A percentile compares a stretch with the other conserved stretches of the same genome.
Evolutionary conservation across 2,329 filamentous ascomycete species (phyloP).

Genomic region (Arthroderma sp.): DNA sequence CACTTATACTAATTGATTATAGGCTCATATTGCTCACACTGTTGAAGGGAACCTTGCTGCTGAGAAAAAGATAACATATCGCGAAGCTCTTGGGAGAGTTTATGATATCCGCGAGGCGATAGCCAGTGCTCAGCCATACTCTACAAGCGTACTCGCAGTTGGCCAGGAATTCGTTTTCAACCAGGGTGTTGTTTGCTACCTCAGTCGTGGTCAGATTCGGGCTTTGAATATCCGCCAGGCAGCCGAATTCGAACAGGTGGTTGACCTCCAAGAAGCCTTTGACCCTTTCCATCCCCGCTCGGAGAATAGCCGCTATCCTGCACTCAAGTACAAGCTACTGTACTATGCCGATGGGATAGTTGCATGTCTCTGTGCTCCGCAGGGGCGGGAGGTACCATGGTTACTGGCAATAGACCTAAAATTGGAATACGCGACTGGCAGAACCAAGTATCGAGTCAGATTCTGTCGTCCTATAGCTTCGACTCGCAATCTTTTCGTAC

Average conservation of each 20-base stretch:
- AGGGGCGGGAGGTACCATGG: constrained; percentile 35
- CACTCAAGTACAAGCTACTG: constrained; percentile 31
- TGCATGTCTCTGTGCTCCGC: constrained; percentile 44
- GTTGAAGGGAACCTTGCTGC: constrained; percentile 35
- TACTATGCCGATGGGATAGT: constrained; percentile 48
- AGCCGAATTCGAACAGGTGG: constrained; percentile 41
- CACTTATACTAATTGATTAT: constrained; percentile 11
- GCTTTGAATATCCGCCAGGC: constrained; percentile 47
- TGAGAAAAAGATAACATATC: constrained; percentile 33
- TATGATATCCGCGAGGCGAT: constrained; percentile 51
- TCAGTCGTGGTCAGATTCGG: constrained; percentile 42
- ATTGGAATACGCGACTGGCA: constrained; percentile 11
- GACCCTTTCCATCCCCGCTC: neutral
- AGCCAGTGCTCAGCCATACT: constrained; percentile 50
- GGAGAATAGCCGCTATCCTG: neutral
- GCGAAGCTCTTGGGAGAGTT: constrained; percentile 46
- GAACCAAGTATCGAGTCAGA: constrained; percentile 28
- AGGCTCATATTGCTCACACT: constrained; percentile 35
- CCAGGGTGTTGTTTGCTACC: constrained; percentile 54
- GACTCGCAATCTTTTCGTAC: constrained; percentile 51
- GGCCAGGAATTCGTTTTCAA: constrained; percentile 52
- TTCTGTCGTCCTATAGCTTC: constrained; percentile 35
- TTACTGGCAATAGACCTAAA: constrained; percentile 42
- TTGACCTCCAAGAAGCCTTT: constrained; percentile 35
- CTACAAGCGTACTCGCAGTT: constrained; percentile 47